Evolutionary conservation across 2,329 filamentous ascomycete species (phyloP).

Genomic region (Cylindrodendrum hubeiense): DNA sequence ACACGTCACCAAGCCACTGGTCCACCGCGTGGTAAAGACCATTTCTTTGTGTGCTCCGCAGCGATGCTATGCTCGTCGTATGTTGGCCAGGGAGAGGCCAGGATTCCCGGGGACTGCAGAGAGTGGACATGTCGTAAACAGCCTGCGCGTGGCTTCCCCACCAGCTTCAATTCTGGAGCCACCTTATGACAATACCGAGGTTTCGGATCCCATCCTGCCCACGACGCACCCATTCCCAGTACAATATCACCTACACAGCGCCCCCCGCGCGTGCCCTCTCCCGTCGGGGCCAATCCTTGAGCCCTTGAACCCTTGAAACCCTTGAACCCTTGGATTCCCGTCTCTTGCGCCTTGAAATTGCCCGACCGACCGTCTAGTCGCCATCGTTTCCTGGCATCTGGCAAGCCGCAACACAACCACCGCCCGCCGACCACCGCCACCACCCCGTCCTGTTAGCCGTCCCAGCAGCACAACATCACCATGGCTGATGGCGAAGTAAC

Average conservation of each 20-base stretch:
- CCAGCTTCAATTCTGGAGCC: too few species aligned
- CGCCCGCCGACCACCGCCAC: slow-evolving; percentile 1
- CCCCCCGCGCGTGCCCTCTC: not conserved
- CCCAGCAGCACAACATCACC: not conserved
- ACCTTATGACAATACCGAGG: slow-evolving; percentile 31
- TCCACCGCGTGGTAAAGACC: not conserved
- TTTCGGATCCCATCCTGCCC: not conserved
- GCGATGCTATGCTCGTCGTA: slow-evolving; percentile 3
- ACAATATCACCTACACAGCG: slow-evolving; percentile 1
- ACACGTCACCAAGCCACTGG: slow-evolving; percentile 23
- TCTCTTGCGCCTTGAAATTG: not conserved
- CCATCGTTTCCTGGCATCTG: too few species aligned
- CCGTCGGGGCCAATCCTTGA: not conserved
- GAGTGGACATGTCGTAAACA: not conserved
- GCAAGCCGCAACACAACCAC: not conserved
- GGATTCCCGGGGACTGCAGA: not conserved
- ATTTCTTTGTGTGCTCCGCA: not conserved
- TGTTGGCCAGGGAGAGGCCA: slow-evolving; percentile 8
- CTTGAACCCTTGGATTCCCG: not conserved
- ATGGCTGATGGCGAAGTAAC: slow-evolving; percentile 4
- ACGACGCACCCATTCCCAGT: not conserved
- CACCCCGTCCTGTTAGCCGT: not conserved
- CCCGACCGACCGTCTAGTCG: too few species aligned
- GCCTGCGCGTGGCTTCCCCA: too few species aligned
- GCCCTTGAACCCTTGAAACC: too few species aligned